Evolutionary conservation across 1,284 basidiomycete genomes (phyloP), one percentile per base, ranked within the genome.

Genomic region (Boletus semigastroideus): DNA sequence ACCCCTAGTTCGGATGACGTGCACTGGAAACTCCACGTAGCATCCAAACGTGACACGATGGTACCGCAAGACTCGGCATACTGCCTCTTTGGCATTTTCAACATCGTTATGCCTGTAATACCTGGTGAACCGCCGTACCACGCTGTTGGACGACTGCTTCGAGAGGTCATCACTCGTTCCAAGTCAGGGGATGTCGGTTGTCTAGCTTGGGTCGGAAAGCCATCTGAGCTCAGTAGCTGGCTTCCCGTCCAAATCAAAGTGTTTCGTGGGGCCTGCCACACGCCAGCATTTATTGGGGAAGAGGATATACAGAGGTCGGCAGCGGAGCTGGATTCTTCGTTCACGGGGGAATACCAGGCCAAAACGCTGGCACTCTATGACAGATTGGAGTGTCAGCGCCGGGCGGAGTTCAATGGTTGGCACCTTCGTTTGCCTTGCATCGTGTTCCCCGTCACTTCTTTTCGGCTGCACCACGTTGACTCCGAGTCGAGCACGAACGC

Each of bases 161-260:
- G 49, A 34, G 30, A 59, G 20, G 33, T 59, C 28, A 40, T 57
- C 17, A 42, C 28, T 8, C 33, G 46, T 42, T 54, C 52, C 40
- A 33, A 48, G 33, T 46, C 43, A 16, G 30, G 43, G 42, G 57
- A 49, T 36, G 37, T 59, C 30, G 19, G 46, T 31, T 54, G 45
- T 28, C 40, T 59, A 12, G 57, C 52, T 36, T 60, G 57, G 57
- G 42, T 48, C 3, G 57, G 58, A 27, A 37, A 54, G 17, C 30
- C 58, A 4, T 60, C 55, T 7, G 19, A 58, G 31, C 46, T 53
- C 20, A 57, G 60, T 20, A 59, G 47, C 33, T 53, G 45, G 12
- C 37, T 54, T 4, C 53, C 51, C 14, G 19, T 20, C 19, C 16
- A 42, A 3, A 28, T 52, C 42, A 41, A 37, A 19, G 31, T 27